These are phyloP conservation scores for Monilinia polystroma DNA, from an alignment of 2,329 filamentous ascomycete species.

Conservation along the genomic window DNA sequence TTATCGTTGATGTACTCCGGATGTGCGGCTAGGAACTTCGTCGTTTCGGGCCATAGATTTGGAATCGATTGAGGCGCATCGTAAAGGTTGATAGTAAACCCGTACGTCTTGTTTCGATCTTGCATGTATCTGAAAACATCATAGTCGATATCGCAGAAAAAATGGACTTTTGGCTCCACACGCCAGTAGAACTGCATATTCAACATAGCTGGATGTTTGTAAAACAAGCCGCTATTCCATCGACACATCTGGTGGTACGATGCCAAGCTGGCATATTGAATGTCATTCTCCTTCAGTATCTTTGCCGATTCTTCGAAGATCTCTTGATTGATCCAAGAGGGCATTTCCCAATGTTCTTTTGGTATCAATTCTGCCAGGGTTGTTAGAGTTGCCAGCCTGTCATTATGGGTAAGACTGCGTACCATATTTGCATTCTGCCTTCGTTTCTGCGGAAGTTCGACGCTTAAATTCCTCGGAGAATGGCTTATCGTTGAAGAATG, in stretches of 20 bases:
- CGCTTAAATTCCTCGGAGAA: conserved; percentile 93
- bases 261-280: conserved; percentile 85
- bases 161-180: conserved; percentile 96
- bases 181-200: conserved; percentile 94
- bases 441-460: conserved; percentile 76
- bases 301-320: conserved; percentile 82
- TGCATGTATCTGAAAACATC: conserved; percentile 98
- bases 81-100: conserved; percentile 97
- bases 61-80: conserved; percentile 85
- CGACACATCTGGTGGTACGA: conserved; percentile 99
- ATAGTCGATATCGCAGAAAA: conserved; percentile 98
- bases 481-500: conserved; percentile 95
- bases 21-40: conserved; percentile 84
- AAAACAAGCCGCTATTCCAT: conserved; percentile 98
- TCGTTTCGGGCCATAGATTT: conserved; percentile 91
- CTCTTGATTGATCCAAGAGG: conserved; percentile 87
- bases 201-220: conserved; percentile 85
- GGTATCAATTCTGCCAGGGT: conserved; percentile 72
- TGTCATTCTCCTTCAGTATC: conserved; percentile 76
- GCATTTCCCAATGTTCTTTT: conserved; percentile 91
- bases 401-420: conserved; percentile 37
- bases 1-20: conserved; percentile 78
- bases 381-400: conserved; percentile 28
- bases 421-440: conserved; percentile 86
- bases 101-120: conserved; percentile 98